Evolutionary conservation across 2,329 filamentous ascomycete genomes (phyloP).

Genomic region (Hymenoscyphus occultus): DNA sequence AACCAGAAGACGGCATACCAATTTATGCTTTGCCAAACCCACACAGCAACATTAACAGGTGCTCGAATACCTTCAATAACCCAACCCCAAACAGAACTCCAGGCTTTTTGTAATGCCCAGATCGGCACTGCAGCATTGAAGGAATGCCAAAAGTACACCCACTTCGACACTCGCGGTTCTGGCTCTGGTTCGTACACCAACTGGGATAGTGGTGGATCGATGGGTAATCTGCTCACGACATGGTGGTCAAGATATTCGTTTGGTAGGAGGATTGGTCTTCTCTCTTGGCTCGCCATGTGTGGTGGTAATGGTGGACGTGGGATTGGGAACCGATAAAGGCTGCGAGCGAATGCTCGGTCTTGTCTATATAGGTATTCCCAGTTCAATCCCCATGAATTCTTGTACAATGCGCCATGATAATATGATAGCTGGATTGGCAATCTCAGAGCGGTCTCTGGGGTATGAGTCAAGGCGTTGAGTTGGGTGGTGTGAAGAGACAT

Average conservation of each 20-base stretch:
- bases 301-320: conserved; percentile 2
- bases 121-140: background rate
- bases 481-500: background rate
- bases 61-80: background rate
- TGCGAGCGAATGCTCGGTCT: background rate
- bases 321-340: background rate
- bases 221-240: background rate
- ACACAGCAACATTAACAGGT: background rate
- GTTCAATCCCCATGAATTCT: background rate
- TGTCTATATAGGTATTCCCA: conserved; percentile 6
- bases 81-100: background rate
- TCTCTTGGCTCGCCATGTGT: background rate
- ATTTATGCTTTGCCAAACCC: background rate
- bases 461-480: background rate
- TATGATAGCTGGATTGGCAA: background rate
- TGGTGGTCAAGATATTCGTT: background rate
- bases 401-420: background rate
- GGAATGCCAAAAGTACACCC: background rate
- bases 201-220: background rate
- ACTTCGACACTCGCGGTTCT: background rate
- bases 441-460: background rate
- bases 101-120: background rate
- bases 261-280: background rate
- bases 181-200: background rate
- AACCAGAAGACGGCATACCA: background rate